Conservation (phyloP, 2,329 filamentous ascomycete genomes). For the Botrytis tulipae region DNA sequence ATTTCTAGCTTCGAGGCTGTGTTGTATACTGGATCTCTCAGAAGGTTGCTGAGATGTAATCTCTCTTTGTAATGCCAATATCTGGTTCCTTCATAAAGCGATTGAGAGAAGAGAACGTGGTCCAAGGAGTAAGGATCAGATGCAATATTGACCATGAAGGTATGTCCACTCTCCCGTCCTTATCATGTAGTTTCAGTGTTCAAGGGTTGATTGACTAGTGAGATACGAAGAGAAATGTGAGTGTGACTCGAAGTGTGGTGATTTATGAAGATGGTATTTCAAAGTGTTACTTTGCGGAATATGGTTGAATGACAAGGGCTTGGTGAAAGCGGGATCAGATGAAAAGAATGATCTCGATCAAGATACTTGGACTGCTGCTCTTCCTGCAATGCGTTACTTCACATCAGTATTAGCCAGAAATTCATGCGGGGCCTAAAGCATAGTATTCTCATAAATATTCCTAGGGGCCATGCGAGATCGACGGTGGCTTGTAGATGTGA, state of each 20-base stretch:
- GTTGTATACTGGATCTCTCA: neutral
- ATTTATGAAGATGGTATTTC: neutral
- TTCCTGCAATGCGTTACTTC: constrained; percentile 17
- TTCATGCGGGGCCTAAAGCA: neutral
- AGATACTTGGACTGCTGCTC: neutral
- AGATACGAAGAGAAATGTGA: neutral
- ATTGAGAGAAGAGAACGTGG: neutral
- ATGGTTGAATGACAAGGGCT: neutral
- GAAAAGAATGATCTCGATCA: neutral
- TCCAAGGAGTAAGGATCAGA: neutral
- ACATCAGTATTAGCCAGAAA: constrained; percentile 16
- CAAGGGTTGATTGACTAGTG: neutral
- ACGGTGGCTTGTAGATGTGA: neutral
- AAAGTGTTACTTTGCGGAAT: neutral
- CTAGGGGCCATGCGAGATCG: constrained; percentile 10
- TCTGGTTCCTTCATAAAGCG: constrained; percentile 5
- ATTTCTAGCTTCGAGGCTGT: neutral
- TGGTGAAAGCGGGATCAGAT: neutral
- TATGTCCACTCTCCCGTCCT: neutral
- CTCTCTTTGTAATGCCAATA: constrained; percentile 3
- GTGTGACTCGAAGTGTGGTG: neutral
- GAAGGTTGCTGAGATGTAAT: constrained; percentile 1
- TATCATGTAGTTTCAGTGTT: neutral
- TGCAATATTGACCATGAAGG: constrained; percentile 9
- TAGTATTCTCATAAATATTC: neutral